phyloP scores from a whole-genome alignment of 1,139 yeast species.

The Saccharomyces hybrid region DNA sequence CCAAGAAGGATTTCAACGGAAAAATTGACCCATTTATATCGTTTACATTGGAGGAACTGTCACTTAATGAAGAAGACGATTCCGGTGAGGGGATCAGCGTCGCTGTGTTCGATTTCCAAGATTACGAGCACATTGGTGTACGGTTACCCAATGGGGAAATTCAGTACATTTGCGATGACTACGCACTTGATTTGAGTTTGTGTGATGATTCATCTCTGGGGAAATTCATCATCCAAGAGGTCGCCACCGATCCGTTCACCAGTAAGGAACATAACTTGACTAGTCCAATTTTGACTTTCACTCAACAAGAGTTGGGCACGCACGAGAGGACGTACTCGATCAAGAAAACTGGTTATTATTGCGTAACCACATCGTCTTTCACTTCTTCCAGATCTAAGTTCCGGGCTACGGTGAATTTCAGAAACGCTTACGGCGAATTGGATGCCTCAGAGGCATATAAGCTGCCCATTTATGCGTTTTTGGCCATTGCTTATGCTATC shows the following conservation, averaged over 20 bases:
- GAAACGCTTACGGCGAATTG: conserved; percentile 80
- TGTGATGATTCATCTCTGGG: conserved; percentile 54
- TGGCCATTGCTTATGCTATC: conserved; percentile 73
- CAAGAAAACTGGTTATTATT: conserved; percentile 75
- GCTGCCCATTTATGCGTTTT: conserved; percentile 74
- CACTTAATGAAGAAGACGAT: conserved; percentile 25
- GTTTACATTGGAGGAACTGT: conserved; percentile 39
- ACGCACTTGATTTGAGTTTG: conserved; percentile 37
- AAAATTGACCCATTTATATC: conserved; percentile 51
- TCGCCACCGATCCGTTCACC: conserved; percentile 24
- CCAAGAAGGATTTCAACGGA: conserved; percentile 73
- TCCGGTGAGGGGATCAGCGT: conserved; percentile 46
- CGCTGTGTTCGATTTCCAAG: conserved; percentile 74
- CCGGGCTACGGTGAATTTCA: conserved; percentile 60
- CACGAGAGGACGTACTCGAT: conserved; percentile 55
- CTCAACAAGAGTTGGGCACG: conserved; percentile 48
- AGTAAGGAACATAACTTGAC: conserved; percentile 37
- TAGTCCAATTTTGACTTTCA: conserved; percentile 44
- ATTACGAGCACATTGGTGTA: conserved; percentile 58
- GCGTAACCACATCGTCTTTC: conserved; percentile 57
- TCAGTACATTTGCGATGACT: conserved; percentile 62
- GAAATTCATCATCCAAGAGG: conserved; percentile 45
- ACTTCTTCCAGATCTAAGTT: conserved; percentile 37
- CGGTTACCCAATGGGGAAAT: conserved; percentile 25
- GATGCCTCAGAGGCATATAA: conserved; percentile 87